phyloP scores from a whole-genome alignment of 1,284 basidiomycete species.

The Heterobasidion occidentale region DNA sequence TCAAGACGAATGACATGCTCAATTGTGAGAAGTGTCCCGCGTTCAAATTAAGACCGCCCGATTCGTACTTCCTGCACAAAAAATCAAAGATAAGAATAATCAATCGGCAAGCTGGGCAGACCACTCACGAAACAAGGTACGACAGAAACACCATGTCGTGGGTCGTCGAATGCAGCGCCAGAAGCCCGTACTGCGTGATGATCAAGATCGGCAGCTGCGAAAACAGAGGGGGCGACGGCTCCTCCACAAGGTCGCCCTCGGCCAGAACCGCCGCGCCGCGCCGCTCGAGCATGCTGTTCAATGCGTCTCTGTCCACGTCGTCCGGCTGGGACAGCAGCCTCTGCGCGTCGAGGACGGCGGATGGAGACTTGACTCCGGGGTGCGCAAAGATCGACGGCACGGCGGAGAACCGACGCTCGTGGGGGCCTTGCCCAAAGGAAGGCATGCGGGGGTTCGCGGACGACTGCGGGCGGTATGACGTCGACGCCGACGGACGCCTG shows the following conservation, averaged over 20 bases:
- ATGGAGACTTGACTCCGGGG: conserved; percentile 65
- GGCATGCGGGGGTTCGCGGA: background rate
- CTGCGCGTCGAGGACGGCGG: conserved; percentile 64
- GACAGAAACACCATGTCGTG: conserved; percentile 82
- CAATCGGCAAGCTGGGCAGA: background rate
- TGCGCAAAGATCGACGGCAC: conserved; percentile 76
- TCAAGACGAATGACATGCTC: conserved; percentile 34
- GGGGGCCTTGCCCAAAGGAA: background rate
- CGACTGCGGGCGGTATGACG: background rate
- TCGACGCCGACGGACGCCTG: conserved; percentile 6
- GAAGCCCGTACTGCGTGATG: conserved; percentile 72
- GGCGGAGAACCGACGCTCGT: conserved; percentile 44
- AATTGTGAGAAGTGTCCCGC: conserved; percentile 79
- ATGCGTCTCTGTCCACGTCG: conserved; percentile 12
- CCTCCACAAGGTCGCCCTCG: conserved; percentile 6
- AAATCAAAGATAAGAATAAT: conserved; percentile 4
- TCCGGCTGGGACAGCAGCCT: conserved; percentile 35
- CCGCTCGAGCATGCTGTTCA: background rate
- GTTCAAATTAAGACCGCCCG: conserved; percentile 69
- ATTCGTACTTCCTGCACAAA: conserved; percentile 49
- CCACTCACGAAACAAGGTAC: conserved; percentile 74
- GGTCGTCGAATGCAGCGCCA: conserved; percentile 76
- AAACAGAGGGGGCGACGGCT: conserved; percentile 40
- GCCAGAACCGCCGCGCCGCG: background rate
- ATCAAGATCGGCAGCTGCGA: conserved; percentile 63